Evolutionary conservation across 441 rosid species (phyloP).

Genomic region (Populus trichocarpa): DNA sequence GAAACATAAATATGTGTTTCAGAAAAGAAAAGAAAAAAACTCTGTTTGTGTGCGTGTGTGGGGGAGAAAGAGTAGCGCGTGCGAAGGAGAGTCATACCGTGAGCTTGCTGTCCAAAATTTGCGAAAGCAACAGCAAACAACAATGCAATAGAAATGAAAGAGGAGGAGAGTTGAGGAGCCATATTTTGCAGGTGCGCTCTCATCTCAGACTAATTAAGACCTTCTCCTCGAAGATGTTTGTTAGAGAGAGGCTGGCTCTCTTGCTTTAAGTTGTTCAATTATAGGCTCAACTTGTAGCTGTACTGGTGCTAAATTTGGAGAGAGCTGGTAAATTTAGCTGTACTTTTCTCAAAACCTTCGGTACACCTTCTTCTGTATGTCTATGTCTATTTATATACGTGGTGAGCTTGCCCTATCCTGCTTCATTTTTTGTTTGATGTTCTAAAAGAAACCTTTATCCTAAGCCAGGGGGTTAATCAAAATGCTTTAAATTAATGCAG

Average conservation of each 20-base stretch:
- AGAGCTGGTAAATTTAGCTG: not conserved
- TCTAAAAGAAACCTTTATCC: not conserved
- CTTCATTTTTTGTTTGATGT: not conserved
- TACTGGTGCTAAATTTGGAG: not conserved
- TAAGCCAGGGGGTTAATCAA: not conserved
- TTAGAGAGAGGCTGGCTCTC: not conserved
- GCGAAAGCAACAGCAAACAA: conserved; percentile 26
- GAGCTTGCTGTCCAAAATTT: not conserved
- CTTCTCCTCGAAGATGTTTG: not conserved
- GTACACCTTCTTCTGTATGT: not conserved
- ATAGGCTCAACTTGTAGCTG: not conserved
- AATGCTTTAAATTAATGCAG: not conserved
- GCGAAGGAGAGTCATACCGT: conserved; percentile 11
- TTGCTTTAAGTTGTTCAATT: not conserved
- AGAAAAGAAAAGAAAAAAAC: too few species aligned
- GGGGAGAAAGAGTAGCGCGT: not conserved
- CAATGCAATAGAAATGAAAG: conserved; percentile 10
- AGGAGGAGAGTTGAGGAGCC: conserved; percentile 16
- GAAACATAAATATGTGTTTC: not conserved
- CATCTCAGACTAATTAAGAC: not conserved
- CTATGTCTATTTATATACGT: not conserved
- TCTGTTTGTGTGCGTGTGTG: too few species aligned
- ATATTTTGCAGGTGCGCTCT: not conserved
- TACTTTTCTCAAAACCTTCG: conserved; percentile 6
- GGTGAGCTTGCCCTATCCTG: not conserved